Conservation (phyloP, 441 rosid genomes). For the Gossypium davidsonii region DNA sequence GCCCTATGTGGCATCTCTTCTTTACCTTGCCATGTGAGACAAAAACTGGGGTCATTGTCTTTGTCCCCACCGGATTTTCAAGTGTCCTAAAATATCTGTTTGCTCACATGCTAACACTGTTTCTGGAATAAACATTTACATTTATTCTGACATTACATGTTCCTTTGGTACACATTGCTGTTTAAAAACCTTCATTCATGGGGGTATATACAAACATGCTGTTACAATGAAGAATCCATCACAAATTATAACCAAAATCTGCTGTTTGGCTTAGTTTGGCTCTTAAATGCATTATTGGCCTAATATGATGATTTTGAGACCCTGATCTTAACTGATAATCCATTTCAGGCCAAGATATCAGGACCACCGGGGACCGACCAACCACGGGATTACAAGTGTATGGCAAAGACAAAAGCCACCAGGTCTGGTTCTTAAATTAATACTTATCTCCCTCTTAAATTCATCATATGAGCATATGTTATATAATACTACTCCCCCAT, state of each 20-base stretch:
- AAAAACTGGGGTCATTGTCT: neutral
- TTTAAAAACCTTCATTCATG: no score
- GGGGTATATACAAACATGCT: neutral
- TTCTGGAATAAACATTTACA: neutral
- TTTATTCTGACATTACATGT: neutral
- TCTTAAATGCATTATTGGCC: neutral
- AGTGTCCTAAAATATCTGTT: constrained; percentile 19
- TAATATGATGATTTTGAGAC: neutral
- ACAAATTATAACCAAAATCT: neutral
- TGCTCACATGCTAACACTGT: constrained; percentile 21
- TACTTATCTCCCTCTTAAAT: constrained; percentile 7
- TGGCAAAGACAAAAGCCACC: constrained; percentile 33
- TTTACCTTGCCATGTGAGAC: neutral
- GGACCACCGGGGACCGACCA: constrained; percentile 8
- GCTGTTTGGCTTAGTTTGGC: neutral
- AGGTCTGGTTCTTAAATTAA: constrained; percentile 15
- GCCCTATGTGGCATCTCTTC: neutral
- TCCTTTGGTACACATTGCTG: neutral
- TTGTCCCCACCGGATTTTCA: neutral
- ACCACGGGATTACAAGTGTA: constrained; percentile 19
- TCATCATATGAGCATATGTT: constrained; percentile 38
- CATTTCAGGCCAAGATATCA: neutral
- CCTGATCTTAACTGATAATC: neutral
- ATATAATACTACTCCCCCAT: constrained; percentile 25
- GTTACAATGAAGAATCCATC: neutral